phyloP scores from a whole-genome alignment of 169 alveolate genomes.

The Toxoplasma gondii region DNA sequence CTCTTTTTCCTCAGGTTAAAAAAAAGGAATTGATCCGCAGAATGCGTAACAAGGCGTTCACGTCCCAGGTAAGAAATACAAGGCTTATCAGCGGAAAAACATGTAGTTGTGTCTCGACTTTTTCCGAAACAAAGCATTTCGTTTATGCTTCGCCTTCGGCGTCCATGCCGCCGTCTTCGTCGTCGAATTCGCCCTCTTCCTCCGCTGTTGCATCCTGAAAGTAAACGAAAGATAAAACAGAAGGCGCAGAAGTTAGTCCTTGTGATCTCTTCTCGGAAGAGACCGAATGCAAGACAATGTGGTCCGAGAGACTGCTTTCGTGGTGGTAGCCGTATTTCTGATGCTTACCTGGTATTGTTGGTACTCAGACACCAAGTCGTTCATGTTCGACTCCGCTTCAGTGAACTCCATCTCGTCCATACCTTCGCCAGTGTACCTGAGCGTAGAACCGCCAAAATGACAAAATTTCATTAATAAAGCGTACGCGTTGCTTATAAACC shows the following conservation, averaged over 20 bases:
- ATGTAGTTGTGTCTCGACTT: background rate
- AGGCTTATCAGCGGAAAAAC: background rate
- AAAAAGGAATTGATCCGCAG: background rate
- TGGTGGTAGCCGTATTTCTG: too few relatives aligned
- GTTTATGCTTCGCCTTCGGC: conserved; percentile 67
- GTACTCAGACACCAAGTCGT: conserved; percentile 97
- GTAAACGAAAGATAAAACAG: background rate
- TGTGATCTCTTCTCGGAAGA: background rate
- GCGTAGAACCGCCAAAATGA: background rate
- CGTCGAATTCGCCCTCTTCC: conserved; percentile 79
- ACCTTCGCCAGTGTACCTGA: conserved; percentile 79
- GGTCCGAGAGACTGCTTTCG: too few relatives aligned
- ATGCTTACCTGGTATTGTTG: conserved; percentile 93
- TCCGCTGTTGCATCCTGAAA: conserved; percentile 86
- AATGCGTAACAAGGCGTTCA: background rate
- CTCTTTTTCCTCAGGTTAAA: background rate
- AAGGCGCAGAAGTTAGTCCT: background rate
- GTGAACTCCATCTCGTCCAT: conserved; percentile 99
- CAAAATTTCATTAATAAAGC: background rate
- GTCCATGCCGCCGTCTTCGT: conserved; percentile 76
- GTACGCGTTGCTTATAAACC: background rate
- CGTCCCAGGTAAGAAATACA: background rate
- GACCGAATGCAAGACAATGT: background rate
- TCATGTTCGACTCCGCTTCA: conserved; percentile 98
- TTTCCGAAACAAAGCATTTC: background rate